Evolutionary conservation across 2,329 filamentous ascomycete species (phyloP), one percentile per base, ranked within the genome.

Genomic region (Fusarium musae): DNA sequence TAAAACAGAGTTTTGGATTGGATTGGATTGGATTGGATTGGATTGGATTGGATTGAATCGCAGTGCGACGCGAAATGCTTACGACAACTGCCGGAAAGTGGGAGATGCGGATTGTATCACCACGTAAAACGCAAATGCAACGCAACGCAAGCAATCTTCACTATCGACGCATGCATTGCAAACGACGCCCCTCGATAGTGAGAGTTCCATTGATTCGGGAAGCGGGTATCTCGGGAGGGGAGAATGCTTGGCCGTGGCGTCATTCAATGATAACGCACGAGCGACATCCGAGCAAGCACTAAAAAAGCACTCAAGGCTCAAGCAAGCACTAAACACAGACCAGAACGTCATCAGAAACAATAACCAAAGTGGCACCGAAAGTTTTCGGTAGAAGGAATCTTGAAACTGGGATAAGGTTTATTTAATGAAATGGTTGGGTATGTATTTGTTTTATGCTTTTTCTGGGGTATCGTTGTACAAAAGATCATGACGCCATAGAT

Each of bases 401-500:
- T 53, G 21, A 63, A 44, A 46, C 28, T 53, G 16, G 26, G 21
- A 44, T 16, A 19, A 46, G 36, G 26, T 50, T 23, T 23, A 28
- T 28, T 26, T 26, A 34, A 62, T 16, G 26, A 12, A 15, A 17
- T 6, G 40, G 32, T 57, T 21, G 19, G 19, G 21, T 52, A 36
- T 26, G 5, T 26, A 26, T 44, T 44, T 46, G 32, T 56, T 21
- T 37, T 52, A 54, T 63, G 58, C 34, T 32, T 67, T 40, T 50
- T 50, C n/a, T 26, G 46, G 40, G 67, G 42, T 70, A 59, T 70
- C 62, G 42, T 61, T 70, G 37, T 66, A 57, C 56, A 70, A 56
- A 56, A 52, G n/a, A 40, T 69, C 68, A 60, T 72, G 69, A 72
- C 69, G 69, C 59, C 69, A 72, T 72, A n/a, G 47, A 59, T 34